Evolutionary conservation across 768 basidiomycete species (phyloP), one percentile per base, ranked within the genome.

Genomic region (Russula foetens): DNA sequence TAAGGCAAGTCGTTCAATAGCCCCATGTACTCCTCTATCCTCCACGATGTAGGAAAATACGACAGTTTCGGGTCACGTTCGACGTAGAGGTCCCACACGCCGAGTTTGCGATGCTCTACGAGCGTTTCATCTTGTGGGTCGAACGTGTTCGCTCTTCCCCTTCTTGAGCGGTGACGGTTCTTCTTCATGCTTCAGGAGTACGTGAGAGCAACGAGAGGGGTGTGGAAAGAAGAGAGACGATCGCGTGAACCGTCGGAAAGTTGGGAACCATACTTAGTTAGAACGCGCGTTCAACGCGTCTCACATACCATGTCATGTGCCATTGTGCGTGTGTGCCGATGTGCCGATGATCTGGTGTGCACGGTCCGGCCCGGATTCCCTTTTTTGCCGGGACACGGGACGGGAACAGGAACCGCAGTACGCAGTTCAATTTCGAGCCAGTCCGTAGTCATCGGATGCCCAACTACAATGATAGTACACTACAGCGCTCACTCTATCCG

Each of bases 41-140:
- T 73, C 71, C 7, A 77, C 75, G 15, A 83, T 76, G 45, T 79
- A 56, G 23, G 74, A 69, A 31, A 65, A 68, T 38, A 60, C 44
- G 24, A 60, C 14, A 81, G 64, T 44, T 75, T 71, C 31, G 78
- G 69, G 24, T 73, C 70, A 24, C 72, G 74, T 65, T 88, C 81
- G 67, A 87, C 81, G 69, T 90, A 91, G 46, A 88, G 71, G 67
- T 90, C 86, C 88, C 88, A 91, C 39, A 89, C 82, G 49, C 88
- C 88, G 39, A 88, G 58, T 29, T 75, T 77, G 7, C 79, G 82
- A 65, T 87, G 85, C 59, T 82, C 81, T 63, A 90, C 50, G 43
- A n/a, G 50, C 0, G 28, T 21, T 47, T 26, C 29, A 53, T 53
- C 46, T 28, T 62, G 44, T 19, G 60, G 56, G 51, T 57, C 51